Evolutionary conservation across 805 yeast species (phyloP).

Genomic region (Candida vaughaniae): DNA sequence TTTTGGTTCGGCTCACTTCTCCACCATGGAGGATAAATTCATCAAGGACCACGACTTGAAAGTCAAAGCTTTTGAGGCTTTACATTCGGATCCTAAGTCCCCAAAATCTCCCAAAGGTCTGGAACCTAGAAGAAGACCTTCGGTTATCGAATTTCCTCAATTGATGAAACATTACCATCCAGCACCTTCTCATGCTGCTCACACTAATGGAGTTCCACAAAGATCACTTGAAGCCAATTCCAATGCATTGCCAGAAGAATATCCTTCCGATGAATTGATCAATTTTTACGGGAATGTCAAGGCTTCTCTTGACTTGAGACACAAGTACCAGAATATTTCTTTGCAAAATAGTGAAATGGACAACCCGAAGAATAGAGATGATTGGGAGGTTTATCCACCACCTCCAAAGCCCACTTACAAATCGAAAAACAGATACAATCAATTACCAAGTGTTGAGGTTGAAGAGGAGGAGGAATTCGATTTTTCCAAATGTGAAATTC

Average conservation of each 20-base stretch:
- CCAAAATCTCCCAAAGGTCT: constrained; percentile 12
- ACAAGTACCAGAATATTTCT: constrained; percentile 69
- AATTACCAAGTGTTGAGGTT: constrained; percentile 32
- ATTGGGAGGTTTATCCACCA: constrained; percentile 85
- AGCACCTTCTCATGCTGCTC: constrained; percentile 13
- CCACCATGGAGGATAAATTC: constrained; percentile 62
- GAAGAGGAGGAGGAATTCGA: constrained; percentile 56
- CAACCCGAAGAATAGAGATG: constrained; percentile 77
- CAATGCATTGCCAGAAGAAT: constrained; percentile 39
- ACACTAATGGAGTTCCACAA: constrained; percentile 8
- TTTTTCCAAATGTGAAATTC: constrained; percentile 54
- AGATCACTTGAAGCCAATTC: constrained; percentile 5
- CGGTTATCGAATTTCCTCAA: constrained; percentile 39
- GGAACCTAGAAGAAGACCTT: constrained; percentile 29
- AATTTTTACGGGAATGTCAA: constrained; percentile 62
- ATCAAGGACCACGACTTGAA: constrained; percentile 70
- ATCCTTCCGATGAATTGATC: constrained; percentile 67
- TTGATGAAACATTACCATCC: constrained; percentile 13
- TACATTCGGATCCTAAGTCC: constrained; percentile 21
- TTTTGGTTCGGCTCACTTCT: constrained; percentile 52
- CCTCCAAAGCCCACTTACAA: constrained; percentile 85
- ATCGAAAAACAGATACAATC: constrained; percentile 60
- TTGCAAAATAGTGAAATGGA: constrained; percentile 62
- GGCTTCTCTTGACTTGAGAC: constrained; percentile 69
- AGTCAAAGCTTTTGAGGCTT: constrained; percentile 53